Evolutionary conservation across 2,329 filamentous ascomycete species (phyloP), one percentile per base, ranked within the genome.

Genomic region (Cytospora piceicola): DNA sequence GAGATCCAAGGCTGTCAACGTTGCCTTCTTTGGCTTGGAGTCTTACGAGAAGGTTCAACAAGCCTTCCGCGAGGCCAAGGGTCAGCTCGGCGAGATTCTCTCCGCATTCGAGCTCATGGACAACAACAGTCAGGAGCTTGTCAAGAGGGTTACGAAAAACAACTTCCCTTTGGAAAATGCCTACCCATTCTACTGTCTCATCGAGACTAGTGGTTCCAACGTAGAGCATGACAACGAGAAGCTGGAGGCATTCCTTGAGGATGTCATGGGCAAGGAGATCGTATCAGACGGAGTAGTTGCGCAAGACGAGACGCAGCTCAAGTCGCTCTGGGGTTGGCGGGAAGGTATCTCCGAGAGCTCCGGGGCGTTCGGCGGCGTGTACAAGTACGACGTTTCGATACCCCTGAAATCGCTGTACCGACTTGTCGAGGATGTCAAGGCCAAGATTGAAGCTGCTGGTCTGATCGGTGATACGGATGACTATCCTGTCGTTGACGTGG

Each of bases 81-180:
- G 84, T 49, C 92, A 97, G 75, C 87, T 99, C 0, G 93, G 91
- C 0, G 95, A 99, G 79, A 98, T 99, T 72, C 85, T 99, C 5
- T 98, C 94, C 3, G 95, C 95, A 0, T 99, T 99, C 75, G 95
- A 99, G 81, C 84, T 99, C 69, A 99, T 99, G 94, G 95, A 99
- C 72, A 88, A 86, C 22, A 83, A 88, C 69, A 94, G 88, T 69
- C 95, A 98, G 79, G 82, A 88, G 68, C 81, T 97, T 49, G 92
- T 96, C 49, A 83, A 88, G 64, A 80, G 84, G 62, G 90, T 93
- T 42, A 93, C 90, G 14, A 88, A 89, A 30, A 91, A 90, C 74
- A 92, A 90, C 74, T 84, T 88, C 65, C 95, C 95, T 0, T 83
- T 99, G 3, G 93, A 97, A 71, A 88, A 84, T 63, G 88, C 93